Percentiles rank a stretch among this genome's conserved stretches.
phyloP scores from a whole-genome alignment of 306 rosid species.

The Cucurbita argyrosperma region DNA sequence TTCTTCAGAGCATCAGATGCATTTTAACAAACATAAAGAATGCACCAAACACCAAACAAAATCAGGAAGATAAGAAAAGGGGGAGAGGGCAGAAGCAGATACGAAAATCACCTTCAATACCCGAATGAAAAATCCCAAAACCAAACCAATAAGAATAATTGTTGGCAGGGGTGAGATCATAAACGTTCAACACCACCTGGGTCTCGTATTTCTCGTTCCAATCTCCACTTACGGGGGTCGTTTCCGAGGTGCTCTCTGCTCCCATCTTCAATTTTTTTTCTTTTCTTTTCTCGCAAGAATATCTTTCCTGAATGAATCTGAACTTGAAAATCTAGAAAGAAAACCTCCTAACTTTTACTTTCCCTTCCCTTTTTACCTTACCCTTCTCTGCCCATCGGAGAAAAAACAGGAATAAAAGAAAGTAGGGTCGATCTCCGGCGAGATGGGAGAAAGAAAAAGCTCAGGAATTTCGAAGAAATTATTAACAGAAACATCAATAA shows the following conservation, averaged over 20 bases:
- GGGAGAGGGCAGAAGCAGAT: background rate
- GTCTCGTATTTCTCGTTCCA: conserved; percentile 6
- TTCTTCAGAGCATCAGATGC: background rate
- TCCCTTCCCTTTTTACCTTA: background rate
- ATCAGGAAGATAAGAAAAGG: background rate
- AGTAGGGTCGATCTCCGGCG: conserved; percentile 17
- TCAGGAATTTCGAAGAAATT: conserved; percentile 4
- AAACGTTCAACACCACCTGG: conserved; percentile 58
- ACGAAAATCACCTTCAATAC: conserved; percentile 57
- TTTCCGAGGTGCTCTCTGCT: conserved; percentile 28
- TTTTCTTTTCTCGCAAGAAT: background rate
- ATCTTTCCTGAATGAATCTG: background rate
- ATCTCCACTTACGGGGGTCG: conserved; percentile 17
- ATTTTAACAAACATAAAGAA: background rate
- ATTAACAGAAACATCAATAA: background rate
- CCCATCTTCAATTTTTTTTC: conserved; percentile 27
- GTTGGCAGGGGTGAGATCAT: conserved; percentile 87
- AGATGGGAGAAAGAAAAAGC: background rate
- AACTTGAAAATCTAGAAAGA: conserved; percentile 3
- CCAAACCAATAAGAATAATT: conserved; percentile 75
- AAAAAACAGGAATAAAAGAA: background rate
- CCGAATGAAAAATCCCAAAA: conserved; percentile 85
- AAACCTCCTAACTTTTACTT: background rate
- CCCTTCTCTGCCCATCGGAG: conserved; percentile 11
- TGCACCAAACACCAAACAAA: background rate